Evolutionary conservation across 1,284 basidiomycete genomes (phyloP), one percentile per base, ranked within the genome.

Genomic region (Leccinum fuscescens): DNA sequence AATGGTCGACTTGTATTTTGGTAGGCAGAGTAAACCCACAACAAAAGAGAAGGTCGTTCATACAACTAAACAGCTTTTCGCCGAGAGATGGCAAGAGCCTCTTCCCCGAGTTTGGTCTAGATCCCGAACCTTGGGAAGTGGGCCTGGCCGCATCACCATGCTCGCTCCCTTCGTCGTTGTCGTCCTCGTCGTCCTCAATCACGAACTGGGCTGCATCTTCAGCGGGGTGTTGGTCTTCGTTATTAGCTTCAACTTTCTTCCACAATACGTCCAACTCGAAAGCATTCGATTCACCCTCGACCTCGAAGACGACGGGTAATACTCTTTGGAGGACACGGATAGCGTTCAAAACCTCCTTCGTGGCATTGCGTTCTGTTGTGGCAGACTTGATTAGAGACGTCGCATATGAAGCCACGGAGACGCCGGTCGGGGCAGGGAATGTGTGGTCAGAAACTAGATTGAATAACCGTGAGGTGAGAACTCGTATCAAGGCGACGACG

Each of bases 1-100:
- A 83, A 65, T 88, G 85, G 70, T 91, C 89, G 44, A 88, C 85
- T 69, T 90, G 86, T 42, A 93, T 81, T 70, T 84, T 88, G 35
- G 84, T 83, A 6, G 94, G 92, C 14, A 96, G 78, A 1, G 92
- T 96, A 71, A 96, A 96, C 11, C 92, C 93, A 67, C 92, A 95
- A 69, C 92, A 94, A 74, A 96, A 97, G 42, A 96, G 75, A 29
- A 96, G 79, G 71, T 96, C 94, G 62, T 94, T 83, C 6, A 92
- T 78, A 63, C 87, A 86, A 66, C 82, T 85, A 67, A 96, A 90
- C 27, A 96, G 77, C 62, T 84, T 82, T 69, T 95, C 92, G 1
- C 87, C 90, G 1, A 95, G 76, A 8, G 90, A 89, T 1, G 93
- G 92, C 24, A 86, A 70, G 14, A 86, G 70, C 12, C 78, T 78